Conservation (phyloP, 495 filamentous ascomycete species). For the Aspergillus sparsus region DNA sequence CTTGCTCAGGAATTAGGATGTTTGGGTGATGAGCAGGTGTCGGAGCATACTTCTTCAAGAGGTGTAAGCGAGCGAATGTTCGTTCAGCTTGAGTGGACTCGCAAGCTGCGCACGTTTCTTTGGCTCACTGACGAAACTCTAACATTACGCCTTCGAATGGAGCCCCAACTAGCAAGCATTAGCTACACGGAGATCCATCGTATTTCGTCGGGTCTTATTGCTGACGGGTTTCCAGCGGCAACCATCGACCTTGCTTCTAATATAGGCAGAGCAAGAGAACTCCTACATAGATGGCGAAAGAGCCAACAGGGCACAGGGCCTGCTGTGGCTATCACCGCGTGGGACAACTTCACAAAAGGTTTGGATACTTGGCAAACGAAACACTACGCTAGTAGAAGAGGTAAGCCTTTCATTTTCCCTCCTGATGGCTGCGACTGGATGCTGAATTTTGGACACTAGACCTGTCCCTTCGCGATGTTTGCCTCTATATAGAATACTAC, state of each 20-base stretch:
- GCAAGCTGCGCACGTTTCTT: not conserved
- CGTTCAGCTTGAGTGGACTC: not conserved
- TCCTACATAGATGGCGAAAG: slow-evolving; percentile 4
- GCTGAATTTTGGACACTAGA: too few species aligned
- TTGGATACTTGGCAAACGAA: slow-evolving; percentile 1
- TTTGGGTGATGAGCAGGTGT: not conserved
- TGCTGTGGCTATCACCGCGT: not conserved
- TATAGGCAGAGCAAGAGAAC: slow-evolving; percentile 5
- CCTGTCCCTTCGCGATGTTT: not conserved
- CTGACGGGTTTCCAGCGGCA: not conserved
- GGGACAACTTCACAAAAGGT: not conserved
- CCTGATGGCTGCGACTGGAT: not conserved
- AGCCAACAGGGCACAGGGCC: not conserved
- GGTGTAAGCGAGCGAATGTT: too few species aligned
- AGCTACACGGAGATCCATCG: not conserved
- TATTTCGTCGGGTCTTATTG: not conserved
- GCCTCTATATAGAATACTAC: slow-evolving; percentile 9
- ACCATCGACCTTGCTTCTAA: not conserved
- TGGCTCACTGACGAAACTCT: slow-evolving; percentile 7
- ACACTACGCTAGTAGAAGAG: not conserved
- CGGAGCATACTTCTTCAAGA: not conserved
- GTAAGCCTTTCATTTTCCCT: not conserved
- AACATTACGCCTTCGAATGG: not conserved
- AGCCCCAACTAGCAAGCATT: not conserved
- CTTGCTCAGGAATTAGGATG: slow-evolving; percentile 1